Conservation (phyloP, 1,284 basidiomycete species). For the Naganishia sp. region DNA sequence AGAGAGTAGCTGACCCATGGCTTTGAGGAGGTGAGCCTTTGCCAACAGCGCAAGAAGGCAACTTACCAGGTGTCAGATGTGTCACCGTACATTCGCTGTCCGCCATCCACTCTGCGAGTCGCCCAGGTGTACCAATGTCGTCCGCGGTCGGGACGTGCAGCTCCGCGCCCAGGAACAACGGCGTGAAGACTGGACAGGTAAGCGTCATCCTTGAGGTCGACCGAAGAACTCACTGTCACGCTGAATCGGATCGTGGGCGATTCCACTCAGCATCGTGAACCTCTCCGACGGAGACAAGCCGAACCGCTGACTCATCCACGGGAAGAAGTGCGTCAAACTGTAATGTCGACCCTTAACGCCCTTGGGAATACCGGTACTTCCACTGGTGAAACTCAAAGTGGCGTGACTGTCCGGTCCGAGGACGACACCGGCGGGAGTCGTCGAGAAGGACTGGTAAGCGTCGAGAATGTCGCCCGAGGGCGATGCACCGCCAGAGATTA, state of each 20-base stretch:
- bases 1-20: constrained; percentile 98
- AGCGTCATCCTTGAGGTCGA: constrained; percentile 13
- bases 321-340: constrained; percentile 98
- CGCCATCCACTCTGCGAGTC: constrained; percentile 98
- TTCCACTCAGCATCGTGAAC: constrained; percentile 99
- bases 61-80: constrained; percentile 76
- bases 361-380: constrained; percentile 97
- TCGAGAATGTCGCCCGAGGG: constrained; percentile 51
- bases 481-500: constrained; percentile 62
- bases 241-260: constrained; percentile 99
- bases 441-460: constrained; percentile 54
- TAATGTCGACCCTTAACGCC: constrained; percentile 95
- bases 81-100: constrained; percentile 86
- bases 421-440: constrained; percentile 66
- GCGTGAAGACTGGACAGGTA: constrained; percentile 80
- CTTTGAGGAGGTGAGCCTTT: constrained; percentile 47
- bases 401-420: constrained; percentile 94
- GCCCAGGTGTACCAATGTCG: constrained; percentile 95
- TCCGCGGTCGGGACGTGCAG: constrained; percentile 96
- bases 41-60: neutral
- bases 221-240: constrained; percentile 76
- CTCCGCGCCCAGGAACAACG: constrained; percentile 93
- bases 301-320: constrained; percentile 96
- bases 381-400: constrained; percentile 95
- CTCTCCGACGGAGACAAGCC: constrained; percentile 72